A percentile compares a stretch with the other conserved stretches of the same genome.
Evolutionary conservation across 2,329 filamentous ascomycete species (phyloP).

Genomic region (Furcasterigmium furcatum): DNA sequence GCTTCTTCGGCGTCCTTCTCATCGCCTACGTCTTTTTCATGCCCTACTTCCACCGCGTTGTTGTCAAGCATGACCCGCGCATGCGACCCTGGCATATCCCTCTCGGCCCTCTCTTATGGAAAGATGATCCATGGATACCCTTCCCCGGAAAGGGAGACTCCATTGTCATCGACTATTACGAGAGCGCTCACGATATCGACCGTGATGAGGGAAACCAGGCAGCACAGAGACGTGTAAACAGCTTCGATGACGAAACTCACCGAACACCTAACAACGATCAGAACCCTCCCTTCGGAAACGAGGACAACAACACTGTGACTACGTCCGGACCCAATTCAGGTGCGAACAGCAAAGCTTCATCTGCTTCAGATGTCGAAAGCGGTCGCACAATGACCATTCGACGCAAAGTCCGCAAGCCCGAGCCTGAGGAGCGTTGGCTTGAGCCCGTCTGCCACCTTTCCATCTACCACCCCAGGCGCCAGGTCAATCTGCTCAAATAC

Average conservation of each 20-base stretch:
- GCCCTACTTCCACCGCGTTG: conserved; percentile 27
- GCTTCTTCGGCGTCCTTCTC: conserved; percentile 23
- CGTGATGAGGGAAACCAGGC: no score
- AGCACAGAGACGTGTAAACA: no score
- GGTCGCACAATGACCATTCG: no score
- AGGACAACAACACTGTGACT: no score
- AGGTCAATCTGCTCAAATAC: conserved; percentile 7
- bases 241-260: no score
- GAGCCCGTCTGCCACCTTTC: conserved; percentile 4
- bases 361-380: no score
- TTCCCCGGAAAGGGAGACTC: conserved; percentile 16
- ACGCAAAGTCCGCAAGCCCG: background rate
- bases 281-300: no score
- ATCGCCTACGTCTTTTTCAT: conserved; percentile 29
- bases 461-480: conserved; percentile 6
- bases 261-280: no score
- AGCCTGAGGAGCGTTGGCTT: conserved; percentile 4
- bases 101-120: conserved; percentile 31
- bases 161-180: conserved; percentile 22
- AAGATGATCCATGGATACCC: conserved; percentile 17
- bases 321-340: no score
- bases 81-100: conserved; percentile 25
- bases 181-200: no score
- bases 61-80: conserved; percentile 25
- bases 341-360: no score